Base-by-base conservation (phyloP, 192 early-diverging fungal genomes). In the Chytriomyces hyalinus region DNA sequence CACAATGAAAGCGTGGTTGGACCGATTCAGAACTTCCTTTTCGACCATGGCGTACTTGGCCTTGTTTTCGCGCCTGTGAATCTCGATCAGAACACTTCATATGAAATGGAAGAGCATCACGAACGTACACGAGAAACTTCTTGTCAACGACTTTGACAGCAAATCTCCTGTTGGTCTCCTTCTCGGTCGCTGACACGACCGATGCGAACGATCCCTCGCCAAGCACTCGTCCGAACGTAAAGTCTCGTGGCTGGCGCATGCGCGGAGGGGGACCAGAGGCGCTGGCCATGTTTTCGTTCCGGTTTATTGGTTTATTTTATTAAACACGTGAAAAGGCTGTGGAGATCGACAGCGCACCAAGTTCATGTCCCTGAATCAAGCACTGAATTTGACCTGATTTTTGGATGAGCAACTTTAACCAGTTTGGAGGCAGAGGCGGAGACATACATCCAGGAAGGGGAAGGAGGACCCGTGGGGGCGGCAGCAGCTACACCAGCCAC, bases 131-230 rank as follows among this genome's bases (percentile, higher is more conserved):
- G 44, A 85, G 83, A 26, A 85, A 87, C 59, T 77, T 67, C 73
- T 87, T 88, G 70, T 90, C 87, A 49, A 90, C 78, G 36, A 97
- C 92, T 67, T 99, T 99, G 43, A 96, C 92, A 5, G 97, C 97
- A 79, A 92, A 97, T 44, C 89, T 84, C 22, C 87, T 86, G 11
- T 81, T 84, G 8, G 92, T 92, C 36, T 80, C 76, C 75, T 82
- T 84, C 76, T 99, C 97, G 11, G 81, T 87, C 5, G 93, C 96
- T 67, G 87, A 82, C 0, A 97, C 83, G 15, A 99, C 94, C 1
- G 97, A 95, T 9, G 97, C 98, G 82, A 96, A 99, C 22, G 92
- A 93, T 60, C 97, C 97, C 85, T 98, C 96, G 67, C 97, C 97
- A 20, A 99, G 82, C 0, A 90, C 87, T 64, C 87, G 80, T 8